Conservation (phyloP, 371 early-diverging fungal genomes). For the Mortierella sp. region DNA sequence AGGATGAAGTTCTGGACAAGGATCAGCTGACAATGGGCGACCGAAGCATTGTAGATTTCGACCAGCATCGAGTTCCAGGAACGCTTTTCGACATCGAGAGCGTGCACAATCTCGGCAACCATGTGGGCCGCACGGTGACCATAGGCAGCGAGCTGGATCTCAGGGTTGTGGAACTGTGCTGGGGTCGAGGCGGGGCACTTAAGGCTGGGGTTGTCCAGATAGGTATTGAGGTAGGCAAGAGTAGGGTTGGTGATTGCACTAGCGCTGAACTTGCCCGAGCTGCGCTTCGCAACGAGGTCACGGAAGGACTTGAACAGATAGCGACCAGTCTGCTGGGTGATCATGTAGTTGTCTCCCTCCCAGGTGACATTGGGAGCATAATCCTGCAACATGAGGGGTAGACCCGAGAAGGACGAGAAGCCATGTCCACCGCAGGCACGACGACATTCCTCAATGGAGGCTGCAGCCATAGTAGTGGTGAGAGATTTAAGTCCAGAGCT, state of each 20-base stretch:
- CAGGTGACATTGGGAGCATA: conserved; percentile 59
- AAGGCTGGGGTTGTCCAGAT: conserved; percentile 59
- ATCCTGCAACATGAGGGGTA: conserved; percentile 78
- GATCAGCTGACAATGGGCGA: conserved; percentile 73
- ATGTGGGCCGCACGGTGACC: conserved; percentile 75
- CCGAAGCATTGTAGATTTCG: conserved; percentile 70
- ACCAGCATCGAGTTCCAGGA: conserved; percentile 79
- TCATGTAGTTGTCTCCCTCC: conserved; percentile 88
- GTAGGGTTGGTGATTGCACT: conserved; percentile 63
- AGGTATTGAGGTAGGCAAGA: conserved; percentile 64
- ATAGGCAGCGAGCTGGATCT: conserved; percentile 71
- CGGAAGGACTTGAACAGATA: conserved; percentile 72
- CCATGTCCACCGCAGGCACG: conserved; percentile 88
- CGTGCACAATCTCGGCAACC: conserved; percentile 66
- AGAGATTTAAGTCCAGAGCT: conserved; percentile 85
- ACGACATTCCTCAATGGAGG: conserved; percentile 79
- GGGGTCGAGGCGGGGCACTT: conserved; percentile 56
- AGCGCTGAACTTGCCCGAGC: conserved; percentile 62
- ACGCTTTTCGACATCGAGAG: conserved; percentile 69
- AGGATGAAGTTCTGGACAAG: conserved; percentile 62
- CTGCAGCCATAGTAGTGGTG: conserved; percentile 78
- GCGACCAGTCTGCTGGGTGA: conserved; percentile 84
- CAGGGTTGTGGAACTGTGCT: conserved; percentile 66
- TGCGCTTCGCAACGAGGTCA: conserved; percentile 50
- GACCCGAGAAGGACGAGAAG: conserved; percentile 79